phyloP scores from a whole-genome alignment of 441 rosid genomes.

The Corymbia calophylla region DNA sequence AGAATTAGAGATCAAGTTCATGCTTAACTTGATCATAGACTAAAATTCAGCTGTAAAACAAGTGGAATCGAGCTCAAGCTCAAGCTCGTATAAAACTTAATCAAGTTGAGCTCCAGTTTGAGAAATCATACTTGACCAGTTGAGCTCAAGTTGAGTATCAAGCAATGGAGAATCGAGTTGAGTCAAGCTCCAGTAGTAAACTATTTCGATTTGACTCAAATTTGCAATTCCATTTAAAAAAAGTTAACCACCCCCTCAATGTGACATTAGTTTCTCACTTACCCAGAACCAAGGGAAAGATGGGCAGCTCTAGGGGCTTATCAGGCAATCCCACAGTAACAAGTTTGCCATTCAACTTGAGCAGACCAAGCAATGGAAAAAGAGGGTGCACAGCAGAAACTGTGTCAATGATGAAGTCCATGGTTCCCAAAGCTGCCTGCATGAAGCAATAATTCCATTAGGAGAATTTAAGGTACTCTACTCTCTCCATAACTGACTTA shows the following conservation, averaged over 20 bases:
- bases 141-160: background rate
- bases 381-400: constrained; percentile 70
- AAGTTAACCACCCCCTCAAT: background rate
- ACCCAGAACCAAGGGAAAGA: constrained; percentile 65
- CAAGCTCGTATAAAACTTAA: background rate
- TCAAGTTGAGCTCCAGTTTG: background rate
- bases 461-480: background rate
- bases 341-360: constrained; percentile 71
- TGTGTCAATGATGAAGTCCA: constrained; percentile 81
- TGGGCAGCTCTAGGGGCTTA: constrained; percentile 71
- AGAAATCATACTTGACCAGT: background rate
- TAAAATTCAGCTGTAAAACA: background rate
- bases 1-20: background rate
- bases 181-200: background rate
- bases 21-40: background rate
- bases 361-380: constrained; percentile 47
- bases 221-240: background rate
- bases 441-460: background rate
- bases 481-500: background rate
- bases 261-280: constrained; percentile 1
- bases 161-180: background rate
- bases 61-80: background rate
- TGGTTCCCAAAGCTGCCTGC: constrained; percentile 58
- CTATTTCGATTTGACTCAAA: background rate
- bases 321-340: constrained; percentile 59